Base-by-base conservation (phyloP, 352 stramenopile species). In the Globisporangium spiculum region DNA sequence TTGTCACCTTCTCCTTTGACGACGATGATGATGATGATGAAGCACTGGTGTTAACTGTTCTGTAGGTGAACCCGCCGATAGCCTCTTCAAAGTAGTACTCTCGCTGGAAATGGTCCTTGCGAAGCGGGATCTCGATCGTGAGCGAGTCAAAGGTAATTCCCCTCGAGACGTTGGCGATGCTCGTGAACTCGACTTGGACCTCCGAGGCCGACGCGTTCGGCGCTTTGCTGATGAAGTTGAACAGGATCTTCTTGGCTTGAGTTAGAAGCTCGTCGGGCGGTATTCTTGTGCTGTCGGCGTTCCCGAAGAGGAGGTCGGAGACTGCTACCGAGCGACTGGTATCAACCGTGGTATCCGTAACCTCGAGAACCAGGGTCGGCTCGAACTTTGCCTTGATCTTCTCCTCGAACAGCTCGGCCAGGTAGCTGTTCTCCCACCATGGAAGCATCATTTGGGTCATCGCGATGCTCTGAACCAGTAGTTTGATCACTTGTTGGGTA, bases 91-190 rank as follows among this genome's bases (percentile, higher is more conserved):
- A 38, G 12, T 44, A 58, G 16, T 41, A 32, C 32, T 66, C 27
- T 14, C 44, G 50, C 9, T 56, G 18, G 18, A 58, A 57, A 48
- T 66, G 60, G 18, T 55, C 18, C 9, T 27, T 66, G 10, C 27
- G 60, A 16, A 66, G 22, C 34, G 63, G 63, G 16, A 68, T 53
- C 7, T 68, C 54, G 16, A 68, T 41, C 12, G 63, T 68, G 22
- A 68, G 24, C 18, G 63, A 53, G 5, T 68, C 63, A 9, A 68
- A 62, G 4, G 8, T 38, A 2, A 62, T 22, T 12, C 52, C 54
- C 9, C 6, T 7, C 1, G 60, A 26, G 41, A 30, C 4, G 30
- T 66, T 57, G 27, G 60, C 46, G 54, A 60, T 60, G n/a, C 24
- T 53, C 22, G 63, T 53, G 24, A 68, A 68, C 32, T 68, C 26